phyloP scores from a whole-genome alignment of 1,139 yeast species.

The Nadsonia commutata region DNA sequence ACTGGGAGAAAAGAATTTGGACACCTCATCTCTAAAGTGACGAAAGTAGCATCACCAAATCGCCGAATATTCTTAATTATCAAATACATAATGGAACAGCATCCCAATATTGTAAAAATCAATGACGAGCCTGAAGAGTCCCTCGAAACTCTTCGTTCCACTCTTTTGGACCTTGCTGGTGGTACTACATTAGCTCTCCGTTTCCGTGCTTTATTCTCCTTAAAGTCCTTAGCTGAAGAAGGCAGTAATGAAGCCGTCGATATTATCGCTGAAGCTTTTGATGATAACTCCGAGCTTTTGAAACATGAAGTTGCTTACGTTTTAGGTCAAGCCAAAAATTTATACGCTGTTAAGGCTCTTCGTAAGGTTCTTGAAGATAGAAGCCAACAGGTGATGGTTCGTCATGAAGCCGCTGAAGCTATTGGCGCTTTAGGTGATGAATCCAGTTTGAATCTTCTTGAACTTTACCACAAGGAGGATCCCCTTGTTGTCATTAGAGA shows the following conservation, averaged over 20 bases:
- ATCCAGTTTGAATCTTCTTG: slow-evolving; percentile 55
- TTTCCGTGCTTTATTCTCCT: slow-evolving; percentile 83
- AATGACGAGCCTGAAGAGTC: neutral
- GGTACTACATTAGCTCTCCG: slow-evolving; percentile 64
- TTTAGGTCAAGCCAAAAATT: slow-evolving; percentile 87
- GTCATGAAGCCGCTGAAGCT: slow-evolving; percentile 99
- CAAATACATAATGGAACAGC: no score
- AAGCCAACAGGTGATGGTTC: slow-evolving; percentile 74
- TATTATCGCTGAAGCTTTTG: slow-evolving; percentile 68
- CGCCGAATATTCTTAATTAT: no score
- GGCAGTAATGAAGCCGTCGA: slow-evolving; percentile 56
- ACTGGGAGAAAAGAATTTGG: no score
- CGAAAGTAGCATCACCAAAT: no score
- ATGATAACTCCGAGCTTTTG: slow-evolving; percentile 75
- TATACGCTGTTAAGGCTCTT: slow-evolving; percentile 60
- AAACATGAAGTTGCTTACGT: slow-evolving; percentile 98
- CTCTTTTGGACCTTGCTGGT: slow-evolving; percentile 29
- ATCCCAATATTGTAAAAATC: neutral
- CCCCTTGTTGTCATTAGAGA: slow-evolving; percentile 83
- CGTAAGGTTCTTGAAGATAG: slow-evolving; percentile 53
- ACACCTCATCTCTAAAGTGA: no score
- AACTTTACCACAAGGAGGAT: slow-evolving; percentile 51
- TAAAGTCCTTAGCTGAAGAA: slow-evolving; percentile 67
- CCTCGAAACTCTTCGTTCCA: neutral
- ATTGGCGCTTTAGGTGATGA: slow-evolving; percentile 87